Evolutionary conservation across 73 alveolate genomes (phyloP), one percentile per base, ranked within the genome.

Genomic region (Symbiodinium natans): DNA sequence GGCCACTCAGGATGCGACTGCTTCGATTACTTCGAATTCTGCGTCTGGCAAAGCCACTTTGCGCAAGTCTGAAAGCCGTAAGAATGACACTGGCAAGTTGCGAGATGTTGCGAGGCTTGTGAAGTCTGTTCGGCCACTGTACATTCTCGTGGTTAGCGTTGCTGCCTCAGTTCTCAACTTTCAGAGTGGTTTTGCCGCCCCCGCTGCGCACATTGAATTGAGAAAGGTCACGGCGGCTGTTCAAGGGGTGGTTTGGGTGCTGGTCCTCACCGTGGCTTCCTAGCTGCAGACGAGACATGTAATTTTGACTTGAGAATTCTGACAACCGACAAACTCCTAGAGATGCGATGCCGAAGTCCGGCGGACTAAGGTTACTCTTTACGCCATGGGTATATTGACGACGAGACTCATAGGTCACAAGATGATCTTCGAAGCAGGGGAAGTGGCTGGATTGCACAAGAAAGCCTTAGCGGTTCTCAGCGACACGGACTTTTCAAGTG

Each of bases 361-460:
- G 1, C 11, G 80, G 31, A 29, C 56, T 23, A 1, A 86, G 94
- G 95, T 88, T 29, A 88, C 95, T 11, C 74, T 88, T 71, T 88
- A 88, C 43, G 95, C 95, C 48, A 88, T 88, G 95, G 95, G 95
- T 13, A 88, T 88, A 17, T 38, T 88, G 74, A 88, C 95, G 33
- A 88, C 95, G 13, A 59, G 95, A n/a, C 95, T 88, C 74, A 88
- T 88, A n/a, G 95, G 95, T 40, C 95, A 88, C 86, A 88, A 88
- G 71, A 88, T 88, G 95, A 88, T 88, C 43, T 88, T 88, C 43
- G 86, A 63, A 0, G 41, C 42, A 11, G 95, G 33, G 27, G 74
- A 59, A 73, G 95, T 73, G 68, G 41, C 95, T 33, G 43, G 36
- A 17, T 29, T 63, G 36, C 80, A 63, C 21, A 46, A 46, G 59